Base-by-base conservation (phyloP, 306 rosid species). In the Senna siamea region DNA sequence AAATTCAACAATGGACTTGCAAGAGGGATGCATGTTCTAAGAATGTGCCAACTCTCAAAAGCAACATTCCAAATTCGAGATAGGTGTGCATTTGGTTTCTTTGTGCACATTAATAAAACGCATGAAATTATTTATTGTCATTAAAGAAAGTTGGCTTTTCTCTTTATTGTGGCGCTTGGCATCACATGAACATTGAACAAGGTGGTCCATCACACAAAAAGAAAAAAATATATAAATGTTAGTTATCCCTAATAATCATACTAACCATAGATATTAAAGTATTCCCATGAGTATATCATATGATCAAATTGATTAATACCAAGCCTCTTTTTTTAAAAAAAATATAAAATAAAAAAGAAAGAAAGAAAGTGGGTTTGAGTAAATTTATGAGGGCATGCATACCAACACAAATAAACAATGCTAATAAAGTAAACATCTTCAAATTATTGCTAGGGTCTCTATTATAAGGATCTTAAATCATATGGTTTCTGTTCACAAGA, bases 1-100 rank as follows among this genome's bases (percentile, higher is more conserved):
- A 75, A 58, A 32, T 65, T 28, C 19, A 59, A 28, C 19, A 46
- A 65, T 44, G 40, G 12, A 20, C 5, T 51, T 13, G 41, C 51
- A 76, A 80, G 82, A 76, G 82, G 80, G 60, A 17, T 48, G 80
- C 82, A 77, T 77, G 84, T 79, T 76, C 71, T 64, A 52, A 67
- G 76, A 68, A 79, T 76, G 75, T 55, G 84, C 52, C 82, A 80
- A 61, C 64, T 30, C 58, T 76, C 63, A 76, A 85, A 72, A 85
- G 86, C 70, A 81, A 87, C 85, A 79, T 81, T 84, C 87, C 83
- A 77, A 71, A 77, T 51, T 77, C 76, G 86, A 76, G 90, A 81
- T 76, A 74, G 83, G 55, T 30, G 78, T 73, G 86, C 76, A 69
- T 77, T 72, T 73, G 68, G 20, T 64, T 55, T 79, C 50, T 59